Percentiles rank a stretch among this genome's conserved stretches.
Evolutionary conservation across 1,139 yeast genomes (phyloP).

Genomic region (Saccharomyces hybrid): DNA sequence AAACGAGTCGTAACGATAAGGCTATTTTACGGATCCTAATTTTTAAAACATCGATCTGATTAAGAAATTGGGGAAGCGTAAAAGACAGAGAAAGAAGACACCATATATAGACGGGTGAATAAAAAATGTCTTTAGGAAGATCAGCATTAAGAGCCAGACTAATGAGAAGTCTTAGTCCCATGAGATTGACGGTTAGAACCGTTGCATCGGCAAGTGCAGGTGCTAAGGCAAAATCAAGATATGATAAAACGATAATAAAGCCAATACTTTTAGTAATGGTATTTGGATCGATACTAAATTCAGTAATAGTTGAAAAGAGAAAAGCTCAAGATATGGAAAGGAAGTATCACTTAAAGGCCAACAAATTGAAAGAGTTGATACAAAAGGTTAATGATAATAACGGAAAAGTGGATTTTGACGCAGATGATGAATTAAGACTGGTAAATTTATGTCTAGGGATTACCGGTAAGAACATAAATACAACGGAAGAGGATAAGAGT

Average conservation of each 20-base stretch:
- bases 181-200: not conserved
- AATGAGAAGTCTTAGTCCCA: not conserved
- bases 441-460: constrained; percentile 23
- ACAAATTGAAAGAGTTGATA: constrained; percentile 31
- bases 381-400: constrained; percentile 13
- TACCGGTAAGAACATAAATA: constrained; percentile 14
- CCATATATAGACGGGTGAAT: not conserved
- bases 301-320: constrained; percentile 35
- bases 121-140: not conserved
- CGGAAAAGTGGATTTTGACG: constrained; percentile 27
- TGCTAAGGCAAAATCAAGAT: constrained; percentile 17
- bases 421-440: constrained; percentile 30
- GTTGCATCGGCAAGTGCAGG: not conserved
- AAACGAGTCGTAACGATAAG: not conserved
- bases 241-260: constrained; percentile 30
- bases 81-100: not conserved
- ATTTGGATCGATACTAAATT: constrained; percentile 32
- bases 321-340: constrained; percentile 36
- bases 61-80: not conserved
- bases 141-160: not conserved
- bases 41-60: not conserved
- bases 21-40: not conserved
- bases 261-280: constrained; percentile 31
- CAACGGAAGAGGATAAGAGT: constrained; percentile 7
- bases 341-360: constrained; percentile 30